Evolutionary conservation across 148 eudicot species (phyloP), one percentile per base, ranked within the genome.

Genomic region (Heliosperma pusillum): DNA sequence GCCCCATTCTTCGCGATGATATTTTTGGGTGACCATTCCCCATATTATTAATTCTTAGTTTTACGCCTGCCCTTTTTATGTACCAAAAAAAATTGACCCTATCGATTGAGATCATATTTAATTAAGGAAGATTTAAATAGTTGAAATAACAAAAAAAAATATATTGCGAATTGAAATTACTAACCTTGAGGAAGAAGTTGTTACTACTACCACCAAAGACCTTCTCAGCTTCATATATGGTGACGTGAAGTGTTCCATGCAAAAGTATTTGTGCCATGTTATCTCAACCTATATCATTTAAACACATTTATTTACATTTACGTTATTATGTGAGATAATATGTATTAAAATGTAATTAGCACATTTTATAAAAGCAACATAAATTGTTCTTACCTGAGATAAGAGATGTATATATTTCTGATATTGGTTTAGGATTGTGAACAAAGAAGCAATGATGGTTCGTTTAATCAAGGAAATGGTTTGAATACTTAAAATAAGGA

Each of bases 171-270:
- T 19, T 2, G 24, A 25, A 8, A 42, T 61, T 29, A 70, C 75
- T 44, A 12, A 80, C 83, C 80, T 80, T 80, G 63, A 76, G 80
- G n/a, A 80, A 25, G 15, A 80, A 30, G 27, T 47, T 67, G 19
- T 72, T 59, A 24, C 77, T 72, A 66, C 73, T 69, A n/a, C 79
- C 45, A 29, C 83, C 83, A 33, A 80, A 73, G 11, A 84, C 81
- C 12, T 72, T 70, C 36, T 80, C 57, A 61, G 82, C 85, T 61
- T 85, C 85, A 73, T 73, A 80, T 61, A 85, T 80, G 75, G 87
- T 85, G 19, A 77, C 81, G 63, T 85, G 87, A 72, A 85, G 81
- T 50, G 83, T 79, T 50, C 87, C 85, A 74, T 85, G 87, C 4
- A 85, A 63, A 45, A 82, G 63, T 33, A 80, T 82, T 26, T 76